Evolutionary conservation across 2,329 filamentous ascomycete genomes (phyloP), one percentile per base, ranked within the genome.

Genomic region (Westerdykella sp.): DNA sequence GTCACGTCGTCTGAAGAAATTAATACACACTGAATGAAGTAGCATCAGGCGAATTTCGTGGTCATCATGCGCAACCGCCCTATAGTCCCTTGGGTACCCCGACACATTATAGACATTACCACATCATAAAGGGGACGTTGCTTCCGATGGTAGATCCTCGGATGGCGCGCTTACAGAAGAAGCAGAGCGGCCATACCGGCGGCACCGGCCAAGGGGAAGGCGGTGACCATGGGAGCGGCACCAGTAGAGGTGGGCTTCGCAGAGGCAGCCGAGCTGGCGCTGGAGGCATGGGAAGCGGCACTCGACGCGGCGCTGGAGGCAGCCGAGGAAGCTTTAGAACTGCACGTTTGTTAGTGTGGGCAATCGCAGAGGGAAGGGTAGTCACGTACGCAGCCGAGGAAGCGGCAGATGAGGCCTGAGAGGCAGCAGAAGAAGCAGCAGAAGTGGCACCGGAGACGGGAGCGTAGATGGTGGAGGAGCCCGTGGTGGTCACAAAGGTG

Each of bases 181-280:
- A 68, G 48, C 50, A 62, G 55, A 40, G 65, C 64, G 39, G 63
- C 62, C 34, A 66, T 43, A 51, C 60, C 66, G 28, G 55, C 61
- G 43, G 55, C 66, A 50, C 62, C 67, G 35, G 60, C 59, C 31
- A 69, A 39, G 30, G 67, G 64, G 18, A 64, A 51, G 44, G 56
- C 65, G 25, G 65, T 69, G 41, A 54, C 56, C 54, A 57, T 60
- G 47, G 64, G 48, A 31, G 62, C 62, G 42, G 49, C 53, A 28
- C 44, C 55, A 1, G 53, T 50, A 12, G 47, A 28, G 15, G 48
- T 16, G 11, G 37, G 39, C 10, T 44, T 37, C 34, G 34, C 40
- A 16, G 49, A 28, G 16, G 40, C 34, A 23, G 48, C 37, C 11
- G 45, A 45, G 21, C 42, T 44, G 32, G 34, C 44, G 39, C 47